Evolutionary conservation across 192 early-diverging fungal species (phyloP).

Genomic region (Podila clonocystis): DNA sequence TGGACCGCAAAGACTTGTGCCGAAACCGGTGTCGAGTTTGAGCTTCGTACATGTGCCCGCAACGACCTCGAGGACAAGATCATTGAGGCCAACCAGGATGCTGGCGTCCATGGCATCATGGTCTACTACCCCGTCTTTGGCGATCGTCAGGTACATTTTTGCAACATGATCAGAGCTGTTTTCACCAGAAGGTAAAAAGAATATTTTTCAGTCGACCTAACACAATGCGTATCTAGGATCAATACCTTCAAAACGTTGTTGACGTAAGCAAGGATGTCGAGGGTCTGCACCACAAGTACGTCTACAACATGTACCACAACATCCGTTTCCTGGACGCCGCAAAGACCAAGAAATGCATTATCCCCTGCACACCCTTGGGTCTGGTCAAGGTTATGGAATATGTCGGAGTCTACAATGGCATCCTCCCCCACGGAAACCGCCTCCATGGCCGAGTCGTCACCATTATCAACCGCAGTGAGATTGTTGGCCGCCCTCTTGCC

Average conservation of each 20-base stretch:
- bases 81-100: constrained; percentile 89
- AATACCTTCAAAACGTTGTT: constrained; percentile 94
- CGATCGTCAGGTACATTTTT: constrained; percentile 74
- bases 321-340: constrained; percentile 86
- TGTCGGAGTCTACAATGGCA: constrained; percentile 92
- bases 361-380: constrained; percentile 99
- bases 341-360: constrained; percentile 91
- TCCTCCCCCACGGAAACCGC: constrained; percentile 92
- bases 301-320: constrained; percentile 98
- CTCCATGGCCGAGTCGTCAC: constrained; percentile 94
- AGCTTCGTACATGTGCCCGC: constrained; percentile 84
- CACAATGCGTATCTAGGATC: constrained; percentile 66
- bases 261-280: constrained; percentile 94
- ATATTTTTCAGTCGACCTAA: neutral
- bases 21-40: constrained; percentile 91
- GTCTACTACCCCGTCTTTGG: constrained; percentile 99
- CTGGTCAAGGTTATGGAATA: constrained; percentile 97
- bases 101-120: constrained; percentile 91
- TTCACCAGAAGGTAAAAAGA: too few species aligned
- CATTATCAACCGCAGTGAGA: constrained; percentile 95
- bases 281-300: constrained; percentile 93
- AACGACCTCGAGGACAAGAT: constrained; percentile 88
- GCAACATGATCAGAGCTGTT: too few species aligned
- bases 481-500: constrained; percentile 97
- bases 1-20: constrained; percentile 95